phyloP scores from a whole-genome alignment of 345 rosid species.

The Citrus hindsii region DNA sequence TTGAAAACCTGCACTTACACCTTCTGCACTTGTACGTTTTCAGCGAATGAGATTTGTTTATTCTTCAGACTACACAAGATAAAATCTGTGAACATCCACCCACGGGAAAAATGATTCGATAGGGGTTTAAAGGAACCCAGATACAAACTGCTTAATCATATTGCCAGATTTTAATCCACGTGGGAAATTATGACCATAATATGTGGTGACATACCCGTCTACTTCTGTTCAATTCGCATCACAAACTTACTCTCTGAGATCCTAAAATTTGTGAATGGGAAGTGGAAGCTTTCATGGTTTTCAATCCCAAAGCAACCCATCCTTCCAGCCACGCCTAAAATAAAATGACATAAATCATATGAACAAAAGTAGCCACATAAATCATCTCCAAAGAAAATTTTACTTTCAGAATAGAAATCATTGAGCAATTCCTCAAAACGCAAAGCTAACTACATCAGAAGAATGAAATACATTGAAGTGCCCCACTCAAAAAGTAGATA shows the following conservation, averaged over 20 bases:
- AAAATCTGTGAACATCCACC: background rate
- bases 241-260: background rate
- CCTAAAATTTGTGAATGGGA: background rate
- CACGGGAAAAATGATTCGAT: too few relatives aligned
- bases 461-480: background rate
- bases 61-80: too few relatives aligned
- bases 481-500: background rate
- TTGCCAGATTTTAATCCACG: background rate
- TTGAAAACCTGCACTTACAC: background rate
- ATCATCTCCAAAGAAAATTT: background rate
- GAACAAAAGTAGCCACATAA: background rate
- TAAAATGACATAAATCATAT: background rate
- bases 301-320: conserved; percentile 18
- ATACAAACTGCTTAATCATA: background rate
- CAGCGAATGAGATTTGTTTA: background rate
- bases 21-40: background rate
- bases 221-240: background rate
- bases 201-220: background rate
- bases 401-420: background rate
- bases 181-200: background rate
- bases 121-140: background rate
- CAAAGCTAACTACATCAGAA: background rate
- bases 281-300: conserved; percentile 6
- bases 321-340: conserved; percentile 11
- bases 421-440: background rate